Percentiles rank a stretch among this genome's conserved stretches.
These are phyloP conservation scores for Russula ochroleuca DNA, from an alignment of 768 basidiomycete species.

Conservation along the genomic window DNA sequence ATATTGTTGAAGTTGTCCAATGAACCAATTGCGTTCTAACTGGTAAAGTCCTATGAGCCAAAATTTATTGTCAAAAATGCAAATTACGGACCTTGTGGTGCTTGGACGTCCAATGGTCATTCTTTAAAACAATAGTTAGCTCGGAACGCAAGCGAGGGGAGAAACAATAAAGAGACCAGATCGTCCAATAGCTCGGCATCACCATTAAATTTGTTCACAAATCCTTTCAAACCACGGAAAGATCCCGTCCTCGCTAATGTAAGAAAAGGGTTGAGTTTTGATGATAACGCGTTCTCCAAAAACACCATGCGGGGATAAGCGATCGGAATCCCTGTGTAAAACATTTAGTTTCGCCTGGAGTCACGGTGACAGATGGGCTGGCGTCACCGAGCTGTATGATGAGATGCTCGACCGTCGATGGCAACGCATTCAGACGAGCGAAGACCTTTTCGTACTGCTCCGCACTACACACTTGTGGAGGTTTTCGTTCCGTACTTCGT, in stretches of 20 bases:
- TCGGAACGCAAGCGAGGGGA: constrained; percentile 23
- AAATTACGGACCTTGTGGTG: constrained; percentile 56
- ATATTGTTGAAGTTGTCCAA: constrained; percentile 72
- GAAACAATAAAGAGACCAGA: constrained; percentile 45
- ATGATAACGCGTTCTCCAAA: constrained; percentile 71
- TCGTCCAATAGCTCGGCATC: constrained; percentile 94
- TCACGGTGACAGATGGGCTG: not conserved
- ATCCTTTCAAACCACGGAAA: constrained; percentile 62
- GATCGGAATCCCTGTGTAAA: constrained; percentile 59
- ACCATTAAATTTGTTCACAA: constrained; percentile 88
- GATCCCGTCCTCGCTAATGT: constrained; percentile 51
- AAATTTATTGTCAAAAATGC: constrained; percentile 1
- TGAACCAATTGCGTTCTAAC: constrained; percentile 88
- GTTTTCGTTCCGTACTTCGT: no score
- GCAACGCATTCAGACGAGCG: constrained; percentile 53
- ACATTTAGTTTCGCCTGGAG: constrained; percentile 2
- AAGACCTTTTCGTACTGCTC: constrained; percentile 73
- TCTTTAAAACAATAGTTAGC: constrained; percentile 40
- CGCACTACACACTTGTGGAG: constrained; percentile 73
- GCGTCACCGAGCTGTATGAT: constrained; percentile 72
- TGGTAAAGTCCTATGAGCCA: constrained; percentile 35
- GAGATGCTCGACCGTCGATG: constrained; percentile 70
- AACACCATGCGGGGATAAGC: constrained; percentile 95
- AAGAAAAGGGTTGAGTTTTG: constrained; percentile 80
- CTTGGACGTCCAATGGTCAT: constrained; percentile 90